Evolutionary conservation across 371 early-diverging fungal species (phyloP), one percentile per base, ranked within the genome.

Genomic region (Thermomucor indicae-seudaticae): DNA sequence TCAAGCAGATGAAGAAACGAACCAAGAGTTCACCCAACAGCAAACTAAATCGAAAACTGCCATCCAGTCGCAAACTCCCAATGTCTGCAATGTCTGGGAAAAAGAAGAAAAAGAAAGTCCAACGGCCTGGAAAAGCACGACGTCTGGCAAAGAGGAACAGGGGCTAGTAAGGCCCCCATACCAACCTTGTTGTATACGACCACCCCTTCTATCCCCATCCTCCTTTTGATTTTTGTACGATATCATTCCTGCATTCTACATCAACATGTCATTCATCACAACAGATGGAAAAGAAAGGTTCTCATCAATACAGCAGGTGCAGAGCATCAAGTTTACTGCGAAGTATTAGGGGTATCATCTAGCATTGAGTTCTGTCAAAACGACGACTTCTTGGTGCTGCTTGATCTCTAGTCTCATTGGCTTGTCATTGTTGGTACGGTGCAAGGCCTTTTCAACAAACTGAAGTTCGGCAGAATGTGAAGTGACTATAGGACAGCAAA

Each of bases 361-460:
- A 37, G 16, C 37, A 23, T 57, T 66, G n/a, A 66, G 43, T 52
- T 73, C 74, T 10, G 67, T 66, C 54, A 69, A 51, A 12, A 73
- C 53, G 19, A 69, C 65, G 6, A 73, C 74, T 67, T 73, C 70
- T 54, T 73, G 74, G 43, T 70, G 74, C 31, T 73, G 74, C 47
- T 67, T 73, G 50, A 73, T 73, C 49, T 70, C 70, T 11, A 73
- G 52, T 47, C 57, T 64, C 23, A 65, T 42, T 25, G 75, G 70
- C 42, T 75, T 77, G n/a, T 75, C 72, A 42, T 65, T 55, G 7
- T 49, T 47, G 25, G 45, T 41, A 17, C 39, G 40, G 17, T 60
- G 62, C 5, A 66, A 37, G 25, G 57, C 60, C 28, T 54, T 56
- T 52, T 67, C 72, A 6, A 56, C 58, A 17, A 67, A 43, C 46